Base-by-base conservation (phyloP, 208 protist genomes). In the Wallacemonas sp. region DNA sequence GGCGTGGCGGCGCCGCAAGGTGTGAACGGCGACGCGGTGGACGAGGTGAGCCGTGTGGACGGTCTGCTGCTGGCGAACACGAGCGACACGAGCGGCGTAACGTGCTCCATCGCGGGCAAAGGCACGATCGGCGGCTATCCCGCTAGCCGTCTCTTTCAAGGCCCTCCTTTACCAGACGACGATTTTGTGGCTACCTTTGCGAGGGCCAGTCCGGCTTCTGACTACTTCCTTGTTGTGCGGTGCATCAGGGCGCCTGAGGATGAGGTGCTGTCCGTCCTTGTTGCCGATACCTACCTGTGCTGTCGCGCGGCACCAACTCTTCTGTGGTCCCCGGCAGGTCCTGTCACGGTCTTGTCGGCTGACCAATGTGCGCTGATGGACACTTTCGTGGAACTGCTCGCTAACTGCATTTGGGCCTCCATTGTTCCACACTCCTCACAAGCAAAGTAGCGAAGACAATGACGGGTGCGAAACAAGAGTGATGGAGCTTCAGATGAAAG, bases 401-500 rank as follows among this genome's bases (percentile, higher is more conserved):
- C 51, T 11, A 58, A 58, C 51, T 58, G 51, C 51, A 19, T 58
- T 8, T 58, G 51, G 51, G 33, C 51, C 6, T 58, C 51, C 30
- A 58, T 58, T 1, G 51, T 58, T 6, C 51, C 51, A 15, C 24
- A 58, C 51, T 26, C 51, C 11, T 58, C 51, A 4, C 51, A 58
- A 19, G 51, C 51, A 21, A 15, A 11, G 51, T 58, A 54, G n/a
- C 9, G 4, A 11, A 19, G 42, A 19, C 22, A 54, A 54, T 8
- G 22, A 26, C 6, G 46, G 24, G 31, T 33, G 26, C 24, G 9
- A 54, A 54, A 41, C 6, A 41, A 17, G 14, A 41, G 36, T 17
- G 36, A 41, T n/a, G n/a, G n/a, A n/a, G n/a, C n/a, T n/a, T n/a
- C n/a, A n/a, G n/a, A n/a, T n/a, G n/a, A n/a, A n/a, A n/a, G n/a